Percentiles rank a stretch among this genome's conserved stretches.
These are phyloP conservation scores for Polyporus tsugae DNA, from an alignment of 1,284 basidiomycete species.

Conservation along the genomic window DNA sequence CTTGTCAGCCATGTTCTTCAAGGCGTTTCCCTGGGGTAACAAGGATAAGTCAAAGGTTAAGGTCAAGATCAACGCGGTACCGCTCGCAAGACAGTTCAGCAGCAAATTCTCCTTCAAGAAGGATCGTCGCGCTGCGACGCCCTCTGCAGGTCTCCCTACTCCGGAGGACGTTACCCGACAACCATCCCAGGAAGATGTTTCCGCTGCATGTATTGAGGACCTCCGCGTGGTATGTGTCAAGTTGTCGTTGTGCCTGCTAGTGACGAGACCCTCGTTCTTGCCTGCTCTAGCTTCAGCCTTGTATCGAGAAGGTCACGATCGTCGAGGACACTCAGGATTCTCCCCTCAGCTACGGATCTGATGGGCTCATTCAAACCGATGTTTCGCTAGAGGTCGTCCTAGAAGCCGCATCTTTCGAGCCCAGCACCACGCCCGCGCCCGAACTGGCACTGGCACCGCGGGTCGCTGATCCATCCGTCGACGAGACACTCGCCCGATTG, in stretches of 20 bases:
- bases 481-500: not conserved
- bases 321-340: not conserved
- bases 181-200: not conserved
- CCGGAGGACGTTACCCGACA: not conserved
- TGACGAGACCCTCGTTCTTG: not conserved
- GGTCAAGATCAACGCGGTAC: not conserved
- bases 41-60: not conserved
- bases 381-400: not conserved
- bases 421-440: not conserved
- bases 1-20: not conserved
- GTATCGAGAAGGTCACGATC: not conserved
- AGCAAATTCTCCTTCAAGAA: not conserved
- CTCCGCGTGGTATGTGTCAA: not conserved
- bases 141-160: not conserved
- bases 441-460: not conserved
- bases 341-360: not conserved
- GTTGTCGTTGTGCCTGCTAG: not conserved
- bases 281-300: not conserved
- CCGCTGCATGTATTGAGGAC: not conserved
- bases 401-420: not conserved
- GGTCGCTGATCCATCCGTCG: not conserved
- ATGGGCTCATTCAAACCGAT: not conserved
- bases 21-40: not conserved
- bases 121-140: not conserved
- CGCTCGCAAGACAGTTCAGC: not conserved